phyloP scores from a whole-genome alignment of 257 asterid genomes.

The Thymus mandschuricus region DNA sequence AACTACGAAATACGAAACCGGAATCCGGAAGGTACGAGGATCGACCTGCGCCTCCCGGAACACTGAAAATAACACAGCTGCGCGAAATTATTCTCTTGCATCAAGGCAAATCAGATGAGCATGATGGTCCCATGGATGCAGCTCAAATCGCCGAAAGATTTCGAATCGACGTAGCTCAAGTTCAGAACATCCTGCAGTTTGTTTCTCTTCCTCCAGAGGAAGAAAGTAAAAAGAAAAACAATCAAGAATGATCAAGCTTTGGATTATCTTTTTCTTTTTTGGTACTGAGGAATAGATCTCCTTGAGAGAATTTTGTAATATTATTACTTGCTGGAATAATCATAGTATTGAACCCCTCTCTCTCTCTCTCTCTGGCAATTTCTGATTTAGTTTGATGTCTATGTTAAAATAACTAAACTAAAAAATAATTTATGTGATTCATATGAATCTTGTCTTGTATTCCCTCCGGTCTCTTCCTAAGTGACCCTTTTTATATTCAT shows the following conservation, averaged over 20 bases:
- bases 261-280: not conserved
- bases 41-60: conserved; percentile 78
- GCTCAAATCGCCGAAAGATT: conserved; percentile 64
- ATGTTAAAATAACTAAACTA: too few species aligned
- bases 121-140: conserved; percentile 60
- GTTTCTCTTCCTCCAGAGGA: conserved; percentile 73
- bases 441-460: too few species aligned
- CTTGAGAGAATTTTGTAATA: conserved; percentile 30
- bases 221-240: conserved; percentile 45
- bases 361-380: too few species aligned
- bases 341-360: too few species aligned
- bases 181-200: conserved; percentile 66
- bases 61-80: conserved; percentile 69
- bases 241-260: conserved; percentile 32
- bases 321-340: conserved; percentile 7
- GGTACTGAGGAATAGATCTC: conserved; percentile 26
- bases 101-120: conserved; percentile 73
- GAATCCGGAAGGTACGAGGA: conserved; percentile 74
- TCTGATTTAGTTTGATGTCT: too few species aligned
- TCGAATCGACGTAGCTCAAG: conserved; percentile 59
- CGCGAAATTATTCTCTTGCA: conserved; percentile 73
- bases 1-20: conserved; percentile 66
- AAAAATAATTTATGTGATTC: too few species aligned
- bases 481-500: too few species aligned
- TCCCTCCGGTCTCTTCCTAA: too few species aligned